Conservation (phyloP, 495 filamentous ascomycete genomes). For the Daldinia childiae region DNA sequence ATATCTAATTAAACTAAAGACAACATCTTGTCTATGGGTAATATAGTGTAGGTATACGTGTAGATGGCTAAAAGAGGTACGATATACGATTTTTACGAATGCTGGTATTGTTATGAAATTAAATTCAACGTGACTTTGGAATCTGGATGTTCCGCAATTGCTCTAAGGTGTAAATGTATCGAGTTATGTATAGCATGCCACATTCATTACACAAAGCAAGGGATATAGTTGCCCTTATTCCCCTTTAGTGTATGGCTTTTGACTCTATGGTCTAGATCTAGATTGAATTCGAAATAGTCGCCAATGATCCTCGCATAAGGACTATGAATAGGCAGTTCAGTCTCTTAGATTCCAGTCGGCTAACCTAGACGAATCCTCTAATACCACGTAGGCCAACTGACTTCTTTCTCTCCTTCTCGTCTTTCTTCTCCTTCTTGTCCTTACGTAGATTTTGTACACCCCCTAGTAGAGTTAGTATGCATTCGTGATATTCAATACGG, state of each 20-base stretch:
- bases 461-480: constrained; percentile 54
- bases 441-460: constrained; percentile 67
- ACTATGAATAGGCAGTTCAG: not conserved
- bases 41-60: not conserved
- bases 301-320: not conserved
- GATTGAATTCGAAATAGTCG: not conserved
- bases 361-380: constrained; percentile 56
- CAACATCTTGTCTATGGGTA: not conserved
- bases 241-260: not conserved
- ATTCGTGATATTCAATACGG: constrained; percentile 13
- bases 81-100: too few species aligned
- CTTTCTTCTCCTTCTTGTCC: constrained; percentile 60
- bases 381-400: constrained; percentile 60
- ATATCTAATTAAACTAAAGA: not conserved
- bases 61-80: not conserved
- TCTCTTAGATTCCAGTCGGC: not conserved
- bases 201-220: constrained; percentile 2
- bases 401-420: constrained; percentile 64
- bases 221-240: not conserved
- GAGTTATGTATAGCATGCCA: not conserved
- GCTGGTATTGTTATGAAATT: not conserved
- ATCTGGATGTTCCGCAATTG: not conserved
- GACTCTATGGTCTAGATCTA: not conserved
- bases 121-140: not conserved
- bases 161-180: not conserved